phyloP scores from a whole-genome alignment of 371 early-diverging fungal genomes.

The Encephalitozoon hellem region DNA sequence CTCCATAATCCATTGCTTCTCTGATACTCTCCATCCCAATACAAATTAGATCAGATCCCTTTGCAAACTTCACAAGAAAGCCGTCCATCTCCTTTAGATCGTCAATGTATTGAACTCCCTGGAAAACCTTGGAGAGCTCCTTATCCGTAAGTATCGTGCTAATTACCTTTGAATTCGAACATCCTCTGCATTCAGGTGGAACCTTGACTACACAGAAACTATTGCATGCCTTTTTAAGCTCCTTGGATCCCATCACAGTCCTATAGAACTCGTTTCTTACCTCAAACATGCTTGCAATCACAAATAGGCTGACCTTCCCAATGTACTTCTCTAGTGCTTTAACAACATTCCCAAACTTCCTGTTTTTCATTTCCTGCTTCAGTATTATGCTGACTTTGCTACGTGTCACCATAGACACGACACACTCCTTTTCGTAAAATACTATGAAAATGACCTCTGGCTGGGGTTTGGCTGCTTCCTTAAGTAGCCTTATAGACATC shows the following conservation, averaged over 20 bases:
- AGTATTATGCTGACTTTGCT: slow-evolving; percentile 35
- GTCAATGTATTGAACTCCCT: slow-evolving; percentile 44
- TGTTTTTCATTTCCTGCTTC: slow-evolving; percentile 48
- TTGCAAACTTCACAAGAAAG: slow-evolving; percentile 43
- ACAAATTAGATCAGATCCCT: background rate
- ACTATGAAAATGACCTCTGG: slow-evolving; percentile 53
- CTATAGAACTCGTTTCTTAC: slow-evolving; percentile 27
- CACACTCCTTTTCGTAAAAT: slow-evolving; percentile 50
- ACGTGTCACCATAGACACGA: slow-evolving; percentile 34
- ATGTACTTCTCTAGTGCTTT: slow-evolving; percentile 24
- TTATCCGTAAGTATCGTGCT: slow-evolving; percentile 37
- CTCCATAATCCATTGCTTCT: slow-evolving; percentile 57
- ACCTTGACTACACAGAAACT: slow-evolving; percentile 44
- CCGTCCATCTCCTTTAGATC: slow-evolving; percentile 47
- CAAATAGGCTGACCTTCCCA: slow-evolving; percentile 13
- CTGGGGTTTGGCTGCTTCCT: slow-evolving; percentile 34
- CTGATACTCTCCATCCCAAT: slow-evolving; percentile 51
- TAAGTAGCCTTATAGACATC: slow-evolving; percentile 27
- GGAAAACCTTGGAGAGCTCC: slow-evolving; percentile 28
- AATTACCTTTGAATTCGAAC: slow-evolving; percentile 43
- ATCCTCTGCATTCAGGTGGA: slow-evolving; percentile 33
- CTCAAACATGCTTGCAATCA: slow-evolving; percentile 36
- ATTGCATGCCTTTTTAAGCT: background rate
- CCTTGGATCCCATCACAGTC: background rate
- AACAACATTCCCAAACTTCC: slow-evolving; percentile 36